These are phyloP conservation scores for Daucus carota DNA, from an alignment of 129 eudicot species.

Conservation along the genomic window DH1_v3.0 NC_030387.2:7341001-7341500, in stretches of 20 bases:
- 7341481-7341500: too few relatives aligned
- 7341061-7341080: conserved; percentile 81
- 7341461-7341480: too few relatives aligned
- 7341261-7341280: conserved; percentile 57
- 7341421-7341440: too few relatives aligned
- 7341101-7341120: conserved; percentile 79
- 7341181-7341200: conserved; percentile 57
- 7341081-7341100: conserved; percentile 52
- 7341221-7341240: conserved; percentile 63
- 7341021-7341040: conserved; percentile 66
- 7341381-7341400: neutral
- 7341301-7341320: conserved; percentile 61
- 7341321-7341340: conserved; percentile 51
- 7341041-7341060: conserved; percentile 76
- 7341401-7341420: too few relatives aligned
- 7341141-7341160: conserved; percentile 70
- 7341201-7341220: conserved; percentile 65
- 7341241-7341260: conserved; percentile 94
- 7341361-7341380: neutral
- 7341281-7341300: conserved; percentile 67
- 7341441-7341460: too few relatives aligned
- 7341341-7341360: conserved; percentile 36
- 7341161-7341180: conserved; percentile 76
- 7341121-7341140: conserved; percentile 86
- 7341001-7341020: conserved; percentile 63